Evolutionary conservation across 306 rosid genomes (phyloP).

Genomic region (Quercus parvula): DNA sequence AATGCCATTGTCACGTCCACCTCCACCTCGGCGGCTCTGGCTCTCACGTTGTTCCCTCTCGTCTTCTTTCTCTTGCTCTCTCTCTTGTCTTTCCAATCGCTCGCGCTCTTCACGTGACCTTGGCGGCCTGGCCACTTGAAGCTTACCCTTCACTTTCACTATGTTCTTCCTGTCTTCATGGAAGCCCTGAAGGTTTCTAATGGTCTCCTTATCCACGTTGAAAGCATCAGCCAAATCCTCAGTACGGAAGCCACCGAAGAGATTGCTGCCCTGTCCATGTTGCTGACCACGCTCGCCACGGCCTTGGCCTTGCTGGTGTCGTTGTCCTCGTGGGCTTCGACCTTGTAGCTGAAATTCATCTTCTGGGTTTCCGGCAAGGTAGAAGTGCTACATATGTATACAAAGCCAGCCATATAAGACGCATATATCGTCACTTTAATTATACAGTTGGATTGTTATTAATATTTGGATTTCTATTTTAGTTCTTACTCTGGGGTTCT

Average conservation of each 20-base stretch:
- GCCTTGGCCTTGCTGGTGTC: not conserved
- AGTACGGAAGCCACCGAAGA: constrained; percentile 40
- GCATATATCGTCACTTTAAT: not conserved
- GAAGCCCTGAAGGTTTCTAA: constrained; percentile 31
- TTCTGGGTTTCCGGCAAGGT: constrained; percentile 36
- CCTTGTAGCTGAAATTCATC: constrained; percentile 14
- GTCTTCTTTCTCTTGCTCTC: not conserved
- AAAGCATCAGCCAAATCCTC: constrained; percentile 36
- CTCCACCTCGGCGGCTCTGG: not conserved
- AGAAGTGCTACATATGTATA: constrained; percentile 40
- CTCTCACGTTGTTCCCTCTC: not conserved
- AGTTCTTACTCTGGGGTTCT: constrained; percentile 44
- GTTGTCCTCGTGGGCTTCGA: not conserved
- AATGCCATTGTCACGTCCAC: not conserved
- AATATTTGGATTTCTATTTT: not conserved
- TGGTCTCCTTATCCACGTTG: not conserved
- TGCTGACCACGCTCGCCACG: not conserved
- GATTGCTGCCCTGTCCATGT: constrained; percentile 22
- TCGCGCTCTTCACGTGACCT: constrained; percentile 6
- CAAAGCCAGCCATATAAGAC: not conserved
- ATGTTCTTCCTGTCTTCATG: constrained; percentile 36
- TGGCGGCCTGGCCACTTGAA: constrained; percentile 38
- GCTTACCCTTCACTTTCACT: constrained; percentile 29
- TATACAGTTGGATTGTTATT: not conserved
- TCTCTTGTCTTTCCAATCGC: not conserved